phyloP scores from a whole-genome alignment of 768 basidiomycete species.

The Tulasnella sp. region DNA sequence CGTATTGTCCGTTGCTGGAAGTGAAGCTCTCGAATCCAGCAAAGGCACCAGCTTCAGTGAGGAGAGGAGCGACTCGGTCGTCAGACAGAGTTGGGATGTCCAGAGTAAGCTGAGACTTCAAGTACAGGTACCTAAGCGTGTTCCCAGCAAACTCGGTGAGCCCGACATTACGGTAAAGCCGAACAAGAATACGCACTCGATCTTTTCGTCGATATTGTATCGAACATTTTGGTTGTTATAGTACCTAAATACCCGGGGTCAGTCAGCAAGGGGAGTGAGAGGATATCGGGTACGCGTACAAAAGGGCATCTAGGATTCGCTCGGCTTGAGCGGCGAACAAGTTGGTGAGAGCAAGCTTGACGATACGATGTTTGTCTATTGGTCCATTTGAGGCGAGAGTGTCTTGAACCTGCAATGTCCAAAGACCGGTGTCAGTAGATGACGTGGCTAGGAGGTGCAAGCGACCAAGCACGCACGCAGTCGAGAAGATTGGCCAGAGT shows the following conservation, averaged over 20 bases:
- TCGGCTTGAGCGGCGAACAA: slow-evolving; percentile 4
- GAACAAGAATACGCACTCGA: slow-evolving; percentile 18
- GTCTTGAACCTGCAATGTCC: slow-evolving; percentile 12
- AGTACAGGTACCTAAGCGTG: slow-evolving; percentile 18
- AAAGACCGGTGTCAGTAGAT: not conserved
- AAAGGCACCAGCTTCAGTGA: slow-evolving; percentile 24
- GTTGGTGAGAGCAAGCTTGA: not conserved
- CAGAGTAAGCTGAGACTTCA: slow-evolving; percentile 15
- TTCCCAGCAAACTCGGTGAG: not conserved
- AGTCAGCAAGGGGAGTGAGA: not conserved
- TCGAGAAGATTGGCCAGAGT: slow-evolving; percentile 15
- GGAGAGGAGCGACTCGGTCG: not conserved
- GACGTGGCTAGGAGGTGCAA: not conserved
- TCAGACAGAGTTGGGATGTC: slow-evolving; percentile 26
- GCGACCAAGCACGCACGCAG: slow-evolving; percentile 11
- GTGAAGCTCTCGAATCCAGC: slow-evolving; percentile 18
- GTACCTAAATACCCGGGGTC: not conserved
- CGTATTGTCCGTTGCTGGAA: slow-evolving; percentile 9
- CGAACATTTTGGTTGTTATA: slow-evolving; percentile 7
- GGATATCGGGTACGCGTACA: not conserved
- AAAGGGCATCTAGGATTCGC: not conserved
- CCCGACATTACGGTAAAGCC: not conserved
- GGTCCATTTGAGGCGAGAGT: not conserved
- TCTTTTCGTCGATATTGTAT: slow-evolving; percentile 15
- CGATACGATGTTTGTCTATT: slow-evolving; percentile 6